Conservation (phyloP, 768 basidiomycete species). For the Tubosaeta sp. region DNA sequence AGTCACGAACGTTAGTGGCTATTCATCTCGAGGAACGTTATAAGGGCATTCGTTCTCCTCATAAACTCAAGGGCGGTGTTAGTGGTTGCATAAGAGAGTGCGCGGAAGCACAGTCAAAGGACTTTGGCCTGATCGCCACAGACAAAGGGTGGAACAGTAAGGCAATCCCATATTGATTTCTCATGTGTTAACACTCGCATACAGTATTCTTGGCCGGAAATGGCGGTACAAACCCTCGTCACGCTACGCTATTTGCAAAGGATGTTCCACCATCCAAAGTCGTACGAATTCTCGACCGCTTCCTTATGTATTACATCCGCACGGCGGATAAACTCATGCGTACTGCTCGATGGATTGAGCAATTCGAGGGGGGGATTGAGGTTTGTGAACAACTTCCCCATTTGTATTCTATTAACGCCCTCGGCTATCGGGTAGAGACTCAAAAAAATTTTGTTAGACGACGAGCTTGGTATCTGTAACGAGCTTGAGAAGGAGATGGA, state of each 20-base stretch:
- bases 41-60: slow-evolving; percentile 63
- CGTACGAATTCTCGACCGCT: slow-evolving; percentile 59
- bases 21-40: slow-evolving; percentile 70
- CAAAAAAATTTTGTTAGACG: slow-evolving; percentile 59
- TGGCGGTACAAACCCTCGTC: slow-evolving; percentile 57
- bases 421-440: slow-evolving; percentile 41
- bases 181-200: background rate
- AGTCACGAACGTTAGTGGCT: slow-evolving; percentile 40
- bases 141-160: slow-evolving; percentile 75
- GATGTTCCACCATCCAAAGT: slow-evolving; percentile 68
- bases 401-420: background rate
- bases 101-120: slow-evolving; percentile 71
- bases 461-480: slow-evolving; percentile 66
- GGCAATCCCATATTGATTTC: slow-evolving; percentile 2
- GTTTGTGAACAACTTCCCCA: slow-evolving; percentile 21
- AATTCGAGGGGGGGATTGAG: slow-evolving; percentile 64
- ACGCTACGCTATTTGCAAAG: slow-evolving; percentile 60
- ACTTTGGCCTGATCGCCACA: slow-evolving; percentile 74
- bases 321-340: slow-evolving; percentile 69
- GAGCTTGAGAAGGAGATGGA: slow-evolving; percentile 68
- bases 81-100: slow-evolving; percentile 74
- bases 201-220: slow-evolving; percentile 57
- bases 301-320: slow-evolving; percentile 64
- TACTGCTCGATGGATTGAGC: slow-evolving; percentile 71
- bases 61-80: slow-evolving; percentile 75